A percentile compares a stretch with the other conserved stretches of the same genome.
These are phyloP conservation scores for Sphaerobolus stellatus DNA, from an alignment of 1,284 basidiomycete species.

Conservation along the genomic window DNA sequence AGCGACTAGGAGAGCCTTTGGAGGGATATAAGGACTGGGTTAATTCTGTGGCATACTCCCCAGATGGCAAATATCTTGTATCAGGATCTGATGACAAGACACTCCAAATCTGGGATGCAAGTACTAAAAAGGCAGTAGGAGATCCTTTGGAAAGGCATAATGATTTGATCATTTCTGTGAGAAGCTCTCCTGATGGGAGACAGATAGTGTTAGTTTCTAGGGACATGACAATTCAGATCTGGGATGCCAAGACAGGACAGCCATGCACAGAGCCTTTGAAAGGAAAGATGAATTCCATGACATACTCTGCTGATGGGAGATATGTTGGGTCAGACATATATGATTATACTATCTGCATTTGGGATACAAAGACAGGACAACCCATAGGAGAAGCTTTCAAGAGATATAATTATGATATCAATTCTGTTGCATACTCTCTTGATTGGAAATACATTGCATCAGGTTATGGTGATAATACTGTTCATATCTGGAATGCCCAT, in stretches of 20 bases:
- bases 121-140: not conserved
- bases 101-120: constrained; percentile 1
- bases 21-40: constrained; percentile 18
- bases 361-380: no score
- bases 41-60: constrained; percentile 17
- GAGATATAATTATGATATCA: not conserved
- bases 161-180: constrained; percentile 3
- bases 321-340: no score
- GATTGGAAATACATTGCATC: constrained; percentile 7
- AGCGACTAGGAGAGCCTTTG: constrained; percentile 8
- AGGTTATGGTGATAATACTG: not conserved
- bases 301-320: no score
- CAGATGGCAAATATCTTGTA: constrained; percentile 16
- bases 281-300: no score
- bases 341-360: not conserved
- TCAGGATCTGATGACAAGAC: constrained; percentile 20
- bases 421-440: constrained; percentile 4
- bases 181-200: constrained; percentile 10
- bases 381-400: no score
- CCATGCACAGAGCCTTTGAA: no score
- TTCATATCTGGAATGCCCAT: constrained; percentile 11
- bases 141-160: not conserved
- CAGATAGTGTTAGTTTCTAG: constrained; percentile 17
- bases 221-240: constrained; percentile 19
- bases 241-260: constrained; percentile 22